Percentiles rank a stretch among this genome's conserved stretches.
These are phyloP conservation scores for Mycothermus thermophilus DNA, from an alignment of 495 filamentous ascomycete species.

Conservation along the genomic window DNA sequence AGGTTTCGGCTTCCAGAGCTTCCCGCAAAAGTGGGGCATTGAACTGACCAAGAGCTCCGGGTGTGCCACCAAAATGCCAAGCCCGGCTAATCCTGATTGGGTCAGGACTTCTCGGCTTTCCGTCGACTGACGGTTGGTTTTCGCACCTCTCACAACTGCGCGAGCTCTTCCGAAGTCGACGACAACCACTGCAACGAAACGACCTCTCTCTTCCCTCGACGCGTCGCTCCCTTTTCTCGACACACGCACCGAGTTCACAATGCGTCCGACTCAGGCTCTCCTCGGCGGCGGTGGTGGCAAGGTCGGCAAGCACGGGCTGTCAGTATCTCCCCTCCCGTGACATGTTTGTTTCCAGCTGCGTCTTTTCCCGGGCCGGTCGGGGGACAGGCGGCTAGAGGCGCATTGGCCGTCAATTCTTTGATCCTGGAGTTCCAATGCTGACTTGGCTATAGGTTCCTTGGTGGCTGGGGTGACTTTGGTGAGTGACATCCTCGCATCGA, in stretches of 20 bases:
- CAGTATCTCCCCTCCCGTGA: slow-evolving; percentile 28
- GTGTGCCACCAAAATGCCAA: too few species aligned
- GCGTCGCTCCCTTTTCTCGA: slow-evolving; percentile 10
- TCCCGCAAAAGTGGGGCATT: slow-evolving; percentile 9
- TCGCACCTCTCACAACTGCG: slow-evolving; percentile 5
- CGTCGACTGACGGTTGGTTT: slow-evolving; percentile 23
- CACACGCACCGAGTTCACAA: too few species aligned
- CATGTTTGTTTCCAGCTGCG: slow-evolving; percentile 4
- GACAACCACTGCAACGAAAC: slow-evolving; percentile 14
- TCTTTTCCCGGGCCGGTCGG: slow-evolving; percentile 7
- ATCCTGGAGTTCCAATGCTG: not conserved
- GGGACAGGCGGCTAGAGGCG: slow-evolving; percentile 1
- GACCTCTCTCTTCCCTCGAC: slow-evolving; percentile 11
- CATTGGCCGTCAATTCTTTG: not conserved
- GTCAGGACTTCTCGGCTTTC: slow-evolving; percentile 21
- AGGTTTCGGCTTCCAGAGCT: too few species aligned
- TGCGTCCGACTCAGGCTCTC: slow-evolving; percentile 44
- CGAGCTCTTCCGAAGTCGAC: slow-evolving; percentile 11
- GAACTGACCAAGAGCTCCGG: too few species aligned
- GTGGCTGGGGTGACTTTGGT: slow-evolving; percentile 79
- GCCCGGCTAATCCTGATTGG: slow-evolving; percentile 24
- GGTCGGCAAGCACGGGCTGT: slow-evolving; percentile 57
- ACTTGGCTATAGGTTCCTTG: slow-evolving; percentile 65
- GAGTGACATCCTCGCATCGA: slow-evolving; percentile 25
- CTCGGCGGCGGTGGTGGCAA: slow-evolving; percentile 42